Conservation (phyloP, 129 eudicot genomes). For the Chrysanthemum seticuspe region DNA sequence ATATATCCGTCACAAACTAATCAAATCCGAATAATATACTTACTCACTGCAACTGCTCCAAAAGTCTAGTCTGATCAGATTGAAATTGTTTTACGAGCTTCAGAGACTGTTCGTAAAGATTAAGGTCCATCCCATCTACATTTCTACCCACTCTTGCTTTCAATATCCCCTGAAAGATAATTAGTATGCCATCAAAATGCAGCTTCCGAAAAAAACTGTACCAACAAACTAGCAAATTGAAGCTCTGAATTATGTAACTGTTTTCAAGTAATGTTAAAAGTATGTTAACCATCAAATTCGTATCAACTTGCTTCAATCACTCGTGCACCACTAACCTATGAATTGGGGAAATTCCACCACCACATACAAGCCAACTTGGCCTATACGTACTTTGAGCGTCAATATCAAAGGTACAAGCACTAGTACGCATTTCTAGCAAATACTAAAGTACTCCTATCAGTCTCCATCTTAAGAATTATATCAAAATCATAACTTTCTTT, state of each 20-base stretch:
- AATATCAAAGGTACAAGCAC: neutral
- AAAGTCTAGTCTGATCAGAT: constrained; percentile 53
- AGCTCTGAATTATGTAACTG: neutral
- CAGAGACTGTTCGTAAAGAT: constrained; percentile 75
- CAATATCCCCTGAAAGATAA: constrained; percentile 55
- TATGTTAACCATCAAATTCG: constrained; percentile 8
- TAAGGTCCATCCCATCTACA: constrained; percentile 90
- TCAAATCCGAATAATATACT: neutral
- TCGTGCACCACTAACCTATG: neutral
- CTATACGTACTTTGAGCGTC: neutral
- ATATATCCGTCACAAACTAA: too few species aligned
- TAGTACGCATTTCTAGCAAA: neutral
- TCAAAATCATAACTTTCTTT: neutral
- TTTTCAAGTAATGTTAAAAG: neutral
- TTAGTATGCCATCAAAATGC: neutral
- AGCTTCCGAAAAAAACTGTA: constrained; percentile 17
- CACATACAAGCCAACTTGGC: neutral
- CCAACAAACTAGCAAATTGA: neutral
- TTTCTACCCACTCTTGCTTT: constrained; percentile 92
- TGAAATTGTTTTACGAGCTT: constrained; percentile 73
- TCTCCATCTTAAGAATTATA: constrained; percentile 4
- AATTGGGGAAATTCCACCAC: neutral
- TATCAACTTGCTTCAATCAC: neutral
- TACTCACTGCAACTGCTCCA: constrained; percentile 25
- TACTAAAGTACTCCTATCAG: neutral